phyloP scores from a whole-genome alignment of 1,139 yeast genomes.

The Taiozyma sp. region DNA sequence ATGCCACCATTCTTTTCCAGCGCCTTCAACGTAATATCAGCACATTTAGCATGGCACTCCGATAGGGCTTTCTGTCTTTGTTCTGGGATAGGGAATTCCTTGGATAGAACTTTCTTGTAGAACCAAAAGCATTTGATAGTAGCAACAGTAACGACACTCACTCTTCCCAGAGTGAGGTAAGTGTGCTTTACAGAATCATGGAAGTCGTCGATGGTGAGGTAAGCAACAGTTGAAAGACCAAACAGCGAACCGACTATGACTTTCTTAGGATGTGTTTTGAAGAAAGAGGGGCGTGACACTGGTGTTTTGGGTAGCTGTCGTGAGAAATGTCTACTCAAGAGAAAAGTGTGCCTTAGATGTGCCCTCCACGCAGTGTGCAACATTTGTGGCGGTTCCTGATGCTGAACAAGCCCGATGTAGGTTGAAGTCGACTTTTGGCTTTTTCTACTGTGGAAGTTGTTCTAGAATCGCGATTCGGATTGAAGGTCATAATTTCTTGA shows the following conservation, averaged over 20 bases:
- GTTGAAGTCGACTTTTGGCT: not conserved
- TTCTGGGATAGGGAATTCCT: slow-evolving; percentile 40
- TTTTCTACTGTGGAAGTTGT: no score
- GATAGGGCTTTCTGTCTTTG: slow-evolving; percentile 52
- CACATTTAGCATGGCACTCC: slow-evolving; percentile 69
- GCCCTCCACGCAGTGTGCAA: not conserved
- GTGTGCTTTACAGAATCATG: slow-evolving; percentile 31
- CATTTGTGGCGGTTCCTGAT: not conserved
- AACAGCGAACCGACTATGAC: not conserved
- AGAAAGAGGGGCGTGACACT: not conserved
- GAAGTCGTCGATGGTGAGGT: slow-evolving; percentile 33
- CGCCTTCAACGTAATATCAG: slow-evolving; percentile 73
- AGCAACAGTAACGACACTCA: slow-evolving; percentile 60
- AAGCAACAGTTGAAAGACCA: slow-evolving; percentile 22
- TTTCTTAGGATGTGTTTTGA: not conserved
- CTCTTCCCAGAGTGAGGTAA: slow-evolving; percentile 44
- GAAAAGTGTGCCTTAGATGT: not conserved
- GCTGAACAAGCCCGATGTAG: not conserved
- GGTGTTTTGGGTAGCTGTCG: not conserved
- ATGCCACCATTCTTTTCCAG: slow-evolving; percentile 87
- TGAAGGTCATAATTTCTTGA: no score
- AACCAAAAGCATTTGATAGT: slow-evolving; percentile 57
- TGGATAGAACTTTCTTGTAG: slow-evolving; percentile 55
- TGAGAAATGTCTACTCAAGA: not conserved
- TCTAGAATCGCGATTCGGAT: no score